A percentile compares a stretch with the other conserved stretches of the same genome.
These are phyloP conservation scores for Eucalyptus sideroxylon DNA, from an alignment of 345 rosid genomes.

Conservation along the genomic window DNA sequence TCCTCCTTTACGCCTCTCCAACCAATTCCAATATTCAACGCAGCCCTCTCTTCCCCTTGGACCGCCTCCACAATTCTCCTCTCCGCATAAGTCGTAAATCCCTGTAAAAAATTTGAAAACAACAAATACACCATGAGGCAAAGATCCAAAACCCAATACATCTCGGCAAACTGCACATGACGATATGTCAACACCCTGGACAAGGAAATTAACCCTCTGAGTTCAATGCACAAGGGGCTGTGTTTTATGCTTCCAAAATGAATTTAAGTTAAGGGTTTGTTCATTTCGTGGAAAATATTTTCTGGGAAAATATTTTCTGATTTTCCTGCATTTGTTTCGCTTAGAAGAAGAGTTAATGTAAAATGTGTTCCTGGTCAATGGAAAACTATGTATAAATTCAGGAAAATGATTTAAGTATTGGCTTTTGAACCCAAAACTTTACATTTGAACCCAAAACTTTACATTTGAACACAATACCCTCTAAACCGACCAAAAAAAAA, in stretches of 20 bases:
- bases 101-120: constrained; percentile 23
- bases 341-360: fast-evolving
- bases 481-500: no score
- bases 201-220: not conserved
- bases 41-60: constrained; percentile 68
- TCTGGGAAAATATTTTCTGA: fast-evolving
- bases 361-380: fast-evolving
- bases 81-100: constrained; percentile 90
- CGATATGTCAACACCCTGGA: not conserved
- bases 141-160: not conserved
- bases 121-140: not conserved
- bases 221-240: not conserved
- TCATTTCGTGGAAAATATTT: fast-evolving
- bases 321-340: no score
- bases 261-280: no score
- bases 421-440: no score
- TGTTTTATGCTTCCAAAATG: not conserved
- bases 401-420: no score
- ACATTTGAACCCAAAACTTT: no score
- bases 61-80: constrained; percentile 93
- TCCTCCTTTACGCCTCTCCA: constrained; percentile 71
- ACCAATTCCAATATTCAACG: constrained; percentile 67
- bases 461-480: no score
- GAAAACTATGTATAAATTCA: no score
- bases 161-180: not conserved